Conservation (phyloP, 441 rosid genomes). For the Erysimum cheiri region DNA sequence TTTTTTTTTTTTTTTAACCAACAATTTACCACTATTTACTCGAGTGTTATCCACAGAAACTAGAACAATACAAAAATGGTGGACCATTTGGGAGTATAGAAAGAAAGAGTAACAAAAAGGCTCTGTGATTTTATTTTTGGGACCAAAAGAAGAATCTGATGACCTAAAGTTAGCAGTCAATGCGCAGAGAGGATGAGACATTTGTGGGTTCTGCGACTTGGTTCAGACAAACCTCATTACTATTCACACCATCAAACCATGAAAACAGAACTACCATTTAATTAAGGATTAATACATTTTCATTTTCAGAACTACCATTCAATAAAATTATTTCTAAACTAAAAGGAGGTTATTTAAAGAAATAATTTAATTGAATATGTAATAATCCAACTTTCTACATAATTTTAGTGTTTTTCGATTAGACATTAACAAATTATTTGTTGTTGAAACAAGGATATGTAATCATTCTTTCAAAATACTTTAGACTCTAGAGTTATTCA, state of each 20-base stretch:
- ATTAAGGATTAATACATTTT: not conserved
- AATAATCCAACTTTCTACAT: not conserved
- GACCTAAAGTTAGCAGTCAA: conserved; percentile 47
- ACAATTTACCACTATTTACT: too few species aligned
- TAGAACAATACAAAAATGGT: not conserved
- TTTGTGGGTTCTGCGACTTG: conserved; percentile 39
- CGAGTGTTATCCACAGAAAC: not conserved
- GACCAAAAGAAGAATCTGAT: conserved; percentile 33
- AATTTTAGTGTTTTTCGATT: not conserved
- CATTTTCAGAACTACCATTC: not conserved
- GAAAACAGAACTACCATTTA: conserved; percentile 20
- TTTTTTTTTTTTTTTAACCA: too few species aligned
- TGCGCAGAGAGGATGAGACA: conserved; percentile 53
- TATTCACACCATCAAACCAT: conserved; percentile 35
- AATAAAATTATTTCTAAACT: too few species aligned
- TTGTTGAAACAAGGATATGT: not conserved
- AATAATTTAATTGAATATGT: not conserved
- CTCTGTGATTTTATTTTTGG: not conserved
- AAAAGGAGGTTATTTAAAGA: not conserved
- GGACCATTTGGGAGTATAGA: conserved; percentile 1
- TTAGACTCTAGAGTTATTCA: not conserved
- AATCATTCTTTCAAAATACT: not conserved
- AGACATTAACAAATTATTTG: not conserved
- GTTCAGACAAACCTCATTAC: conserved; percentile 49
- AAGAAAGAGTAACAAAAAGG: conserved; percentile 8